Evolutionary conservation across 345 rosid species (phyloP).

Genomic region (Salix dunnii): DNA sequence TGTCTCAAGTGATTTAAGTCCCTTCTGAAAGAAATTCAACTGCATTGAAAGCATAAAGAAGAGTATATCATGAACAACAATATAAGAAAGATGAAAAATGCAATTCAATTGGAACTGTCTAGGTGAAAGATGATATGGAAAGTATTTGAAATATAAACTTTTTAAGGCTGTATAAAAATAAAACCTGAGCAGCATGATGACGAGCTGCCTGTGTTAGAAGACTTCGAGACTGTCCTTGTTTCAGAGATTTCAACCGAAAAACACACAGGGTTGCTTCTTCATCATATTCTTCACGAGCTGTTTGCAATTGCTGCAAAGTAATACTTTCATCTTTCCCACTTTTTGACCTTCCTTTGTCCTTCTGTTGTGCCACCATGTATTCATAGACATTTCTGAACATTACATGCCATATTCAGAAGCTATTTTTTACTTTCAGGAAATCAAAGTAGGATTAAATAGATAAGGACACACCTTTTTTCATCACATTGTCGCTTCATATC

Average conservation of each 20-base stretch:
- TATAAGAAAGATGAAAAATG: background rate
- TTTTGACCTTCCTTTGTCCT: slow-evolving; percentile 76
- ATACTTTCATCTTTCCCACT: slow-evolving; percentile 63
- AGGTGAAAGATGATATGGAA: background rate
- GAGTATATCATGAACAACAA: slow-evolving; percentile 8
- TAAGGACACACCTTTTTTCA: slow-evolving; percentile 69
- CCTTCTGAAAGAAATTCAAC: slow-evolving; percentile 81
- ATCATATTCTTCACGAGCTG: slow-evolving; percentile 69
- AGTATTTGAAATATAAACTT: background rate
- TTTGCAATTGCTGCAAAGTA: slow-evolving; percentile 53
- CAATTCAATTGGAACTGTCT: background rate
- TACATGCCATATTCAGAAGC: slow-evolving; percentile 22
- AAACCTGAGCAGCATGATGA: slow-evolving; percentile 98
- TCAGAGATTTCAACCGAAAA: slow-evolving; percentile 86
- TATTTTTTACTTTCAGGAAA: slow-evolving; percentile 14
- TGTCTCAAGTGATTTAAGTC: slow-evolving; percentile 77
- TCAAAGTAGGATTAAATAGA: slow-evolving; percentile 3
- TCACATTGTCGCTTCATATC: slow-evolving; percentile 98
- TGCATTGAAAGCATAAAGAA: slow-evolving; percentile 34
- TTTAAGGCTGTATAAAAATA: background rate
- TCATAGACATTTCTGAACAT: slow-evolving; percentile 68
- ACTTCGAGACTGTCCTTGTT: slow-evolving; percentile 88
- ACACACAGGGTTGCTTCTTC: slow-evolving; percentile 84
- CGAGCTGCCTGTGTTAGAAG: slow-evolving; percentile 91
- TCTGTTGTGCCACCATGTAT: slow-evolving; percentile 68